These are phyloP conservation scores for Cyberlindnera meyerae DNA, from an alignment of 805 yeast genomes.

Conservation along the genomic window DNA sequence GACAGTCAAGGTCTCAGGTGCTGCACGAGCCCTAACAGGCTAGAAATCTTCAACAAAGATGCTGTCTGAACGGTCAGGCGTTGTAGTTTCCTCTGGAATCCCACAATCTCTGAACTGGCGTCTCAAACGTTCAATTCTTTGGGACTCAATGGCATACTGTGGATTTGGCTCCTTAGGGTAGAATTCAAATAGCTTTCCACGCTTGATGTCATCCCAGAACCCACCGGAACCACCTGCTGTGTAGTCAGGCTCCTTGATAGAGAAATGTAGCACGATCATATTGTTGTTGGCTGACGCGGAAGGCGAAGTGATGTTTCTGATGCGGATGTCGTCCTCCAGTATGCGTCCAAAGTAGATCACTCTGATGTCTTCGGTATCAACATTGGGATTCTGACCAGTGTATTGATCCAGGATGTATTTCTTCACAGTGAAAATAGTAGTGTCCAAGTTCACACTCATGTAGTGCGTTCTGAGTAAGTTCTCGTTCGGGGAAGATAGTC, in stretches of 20 bases:
- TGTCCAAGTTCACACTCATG: conserved; percentile 16
- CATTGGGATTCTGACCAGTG: conserved; percentile 10
- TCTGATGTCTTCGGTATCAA: conserved; percentile 21
- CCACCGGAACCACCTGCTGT: conserved; percentile 7
- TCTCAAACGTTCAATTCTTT: conserved; percentile 23
- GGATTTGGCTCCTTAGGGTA: conserved; percentile 29
- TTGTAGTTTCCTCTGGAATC: conserved; percentile 7
- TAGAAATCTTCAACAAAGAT: conserved; percentile 8
- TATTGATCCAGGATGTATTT: conserved; percentile 25
- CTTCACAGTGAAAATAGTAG: conserved; percentile 20
- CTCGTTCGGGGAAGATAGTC: conserved; percentile 23
- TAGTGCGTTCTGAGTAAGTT: conserved; percentile 9
- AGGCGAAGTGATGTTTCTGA: conserved; percentile 16
- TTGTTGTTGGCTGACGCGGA: conserved; percentile 1
- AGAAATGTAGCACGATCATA: conserved; percentile 18
- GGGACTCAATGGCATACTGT: conserved; percentile 21
- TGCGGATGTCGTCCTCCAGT: conserved; percentile 15
- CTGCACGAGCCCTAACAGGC: too few relatives aligned
- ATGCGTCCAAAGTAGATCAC: conserved; percentile 25
- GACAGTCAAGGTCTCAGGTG: too few relatives aligned
- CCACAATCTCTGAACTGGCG: conserved; percentile 15
- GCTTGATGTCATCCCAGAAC: conserved; percentile 26
- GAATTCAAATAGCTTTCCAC: conserved; percentile 27
- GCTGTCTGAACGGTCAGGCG: conserved; percentile 6
- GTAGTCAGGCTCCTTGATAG: conserved; percentile 19